phyloP scores from a whole-genome alignment of 2,329 filamentous ascomycete genomes.

The Ophiosphaerella herpotricha region DNA sequence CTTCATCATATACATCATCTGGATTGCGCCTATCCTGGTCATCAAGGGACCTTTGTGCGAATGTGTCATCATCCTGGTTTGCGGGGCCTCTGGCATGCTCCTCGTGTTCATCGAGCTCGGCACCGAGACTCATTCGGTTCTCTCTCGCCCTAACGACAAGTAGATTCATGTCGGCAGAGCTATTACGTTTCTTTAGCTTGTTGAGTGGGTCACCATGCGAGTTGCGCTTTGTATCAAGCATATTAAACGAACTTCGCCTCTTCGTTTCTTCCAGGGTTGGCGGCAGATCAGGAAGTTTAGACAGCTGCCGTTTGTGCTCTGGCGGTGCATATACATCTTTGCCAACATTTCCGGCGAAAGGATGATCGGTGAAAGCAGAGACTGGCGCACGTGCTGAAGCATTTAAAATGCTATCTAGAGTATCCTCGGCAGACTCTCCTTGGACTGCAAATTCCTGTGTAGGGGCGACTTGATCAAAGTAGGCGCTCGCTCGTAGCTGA shows the following conservation, averaged over 20 bases:
- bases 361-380: slow-evolving; percentile 87
- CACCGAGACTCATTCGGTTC: slow-evolving; percentile 44
- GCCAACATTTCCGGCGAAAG: slow-evolving; percentile 76
- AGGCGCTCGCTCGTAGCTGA: slow-evolving; percentile 86
- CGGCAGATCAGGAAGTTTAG: slow-evolving; percentile 31
- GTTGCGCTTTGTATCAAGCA: slow-evolving; percentile 45
- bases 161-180: slow-evolving; percentile 44
- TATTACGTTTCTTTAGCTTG: slow-evolving; percentile 49
- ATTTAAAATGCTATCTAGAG: slow-evolving; percentile 88
- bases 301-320: slow-evolving; percentile 48
- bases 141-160: slow-evolving; percentile 39
- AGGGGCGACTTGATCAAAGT: slow-evolving; percentile 73
- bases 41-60: slow-evolving; percentile 19
- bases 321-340: slow-evolving; percentile 70
- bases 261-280: slow-evolving; percentile 33
- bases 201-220: slow-evolving; percentile 44
- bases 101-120: slow-evolving; percentile 36
- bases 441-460: slow-evolving; percentile 61
- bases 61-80: slow-evolving; percentile 17
- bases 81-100: slow-evolving; percentile 38
- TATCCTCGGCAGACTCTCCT: slow-evolving; percentile 83
- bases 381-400: slow-evolving; percentile 88
- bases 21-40: slow-evolving; percentile 17
- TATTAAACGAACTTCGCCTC: slow-evolving; percentile 44
- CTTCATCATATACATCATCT: slow-evolving; percentile 48